A percentile compares a stretch with the other conserved stretches of the same genome.
phyloP scores from a whole-genome alignment of 345 rosid genomes.

The Eutrema heterophyllum region DNA sequence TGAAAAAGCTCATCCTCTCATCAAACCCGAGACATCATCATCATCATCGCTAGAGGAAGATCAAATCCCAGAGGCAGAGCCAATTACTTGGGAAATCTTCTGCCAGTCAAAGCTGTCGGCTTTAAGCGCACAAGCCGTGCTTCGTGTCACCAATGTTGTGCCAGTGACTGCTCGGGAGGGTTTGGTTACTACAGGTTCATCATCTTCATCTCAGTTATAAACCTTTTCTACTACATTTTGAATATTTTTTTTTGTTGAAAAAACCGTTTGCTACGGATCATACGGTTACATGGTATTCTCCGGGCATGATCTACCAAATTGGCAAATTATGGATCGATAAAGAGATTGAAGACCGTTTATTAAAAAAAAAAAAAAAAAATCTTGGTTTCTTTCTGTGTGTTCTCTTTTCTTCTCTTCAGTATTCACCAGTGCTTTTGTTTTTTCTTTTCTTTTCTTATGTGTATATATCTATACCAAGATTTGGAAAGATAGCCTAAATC shows the following conservation, averaged over 20 bases:
- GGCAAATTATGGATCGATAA: constrained; percentile 21
- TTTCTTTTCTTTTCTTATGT: neutral
- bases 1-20: constrained; percentile 43
- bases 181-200: constrained; percentile 46
- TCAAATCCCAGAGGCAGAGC: constrained; percentile 42
- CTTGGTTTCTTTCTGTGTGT: constrained; percentile 9
- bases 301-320: constrained; percentile 21
- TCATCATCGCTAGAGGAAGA: constrained; percentile 19
- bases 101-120: constrained; percentile 81
- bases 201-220: constrained; percentile 27
- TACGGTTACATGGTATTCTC: constrained; percentile 25
- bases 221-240: neutral
- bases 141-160: constrained; percentile 64
- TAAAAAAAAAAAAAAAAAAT: neutral
- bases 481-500: constrained; percentile 22
- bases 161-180: constrained; percentile 48
- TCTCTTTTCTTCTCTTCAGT: neutral
- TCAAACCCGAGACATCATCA: constrained; percentile 6
- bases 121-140: constrained; percentile 83
- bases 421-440: neutral
- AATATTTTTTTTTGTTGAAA: neutral
- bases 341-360: constrained; percentile 17
- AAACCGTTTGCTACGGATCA: constrained; percentile 16
- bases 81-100: constrained; percentile 69
- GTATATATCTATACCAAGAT: constrained; percentile 26